phyloP scores from a whole-genome alignment of 495 filamentous ascomycete species.

The Daldinia vernicosa region DNA sequence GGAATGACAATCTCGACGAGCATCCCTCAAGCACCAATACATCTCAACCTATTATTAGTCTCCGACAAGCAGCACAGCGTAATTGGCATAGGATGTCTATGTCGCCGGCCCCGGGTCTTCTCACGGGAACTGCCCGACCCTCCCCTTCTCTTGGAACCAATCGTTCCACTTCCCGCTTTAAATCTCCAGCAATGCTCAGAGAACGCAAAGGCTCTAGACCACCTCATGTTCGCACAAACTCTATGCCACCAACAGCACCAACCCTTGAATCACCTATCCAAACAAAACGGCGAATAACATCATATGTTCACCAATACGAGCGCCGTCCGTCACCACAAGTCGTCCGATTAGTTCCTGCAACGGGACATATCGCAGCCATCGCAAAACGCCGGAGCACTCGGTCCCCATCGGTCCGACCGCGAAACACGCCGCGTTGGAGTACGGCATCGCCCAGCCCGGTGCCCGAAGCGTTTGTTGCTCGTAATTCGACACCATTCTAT shows the following conservation, averaged over 20 bases:
- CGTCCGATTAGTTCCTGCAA: slow-evolving; percentile 19
- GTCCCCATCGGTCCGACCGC: slow-evolving; percentile 54
- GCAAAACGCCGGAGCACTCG: slow-evolving; percentile 51
- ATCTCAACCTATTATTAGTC: slow-evolving; percentile 50
- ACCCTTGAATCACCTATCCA: slow-evolving; percentile 43
- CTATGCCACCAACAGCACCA: slow-evolving; percentile 53
- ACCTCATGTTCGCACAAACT: slow-evolving; percentile 55
- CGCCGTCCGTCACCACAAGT: slow-evolving; percentile 52
- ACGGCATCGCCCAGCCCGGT: slow-evolving; percentile 50
- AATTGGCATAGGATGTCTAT: slow-evolving; percentile 48
- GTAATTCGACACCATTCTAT: slow-evolving; percentile 59
- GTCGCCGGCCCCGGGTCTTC: slow-evolving; percentile 50
- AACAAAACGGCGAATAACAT: slow-evolving; percentile 51
- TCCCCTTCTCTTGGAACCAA: slow-evolving; percentile 34
- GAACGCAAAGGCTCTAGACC: slow-evolving; percentile 55
- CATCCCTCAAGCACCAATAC: slow-evolving; percentile 43
- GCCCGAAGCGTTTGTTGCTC: slow-evolving; percentile 41
- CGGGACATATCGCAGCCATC: slow-evolving; percentile 27
- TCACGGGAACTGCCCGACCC: slow-evolving; percentile 32
- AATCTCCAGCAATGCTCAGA: slow-evolving; percentile 49
- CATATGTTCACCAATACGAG: slow-evolving; percentile 47
- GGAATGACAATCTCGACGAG: slow-evolving; percentile 64
- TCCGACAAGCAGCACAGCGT: slow-evolving; percentile 50
- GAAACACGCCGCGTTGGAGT: slow-evolving; percentile 59
- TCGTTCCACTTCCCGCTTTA: slow-evolving; percentile 50